These are phyloP conservation scores for Phytophthora colocasiae DNA, from an alignment of 352 stramenopile species.

Conservation along the genomic window DNA sequence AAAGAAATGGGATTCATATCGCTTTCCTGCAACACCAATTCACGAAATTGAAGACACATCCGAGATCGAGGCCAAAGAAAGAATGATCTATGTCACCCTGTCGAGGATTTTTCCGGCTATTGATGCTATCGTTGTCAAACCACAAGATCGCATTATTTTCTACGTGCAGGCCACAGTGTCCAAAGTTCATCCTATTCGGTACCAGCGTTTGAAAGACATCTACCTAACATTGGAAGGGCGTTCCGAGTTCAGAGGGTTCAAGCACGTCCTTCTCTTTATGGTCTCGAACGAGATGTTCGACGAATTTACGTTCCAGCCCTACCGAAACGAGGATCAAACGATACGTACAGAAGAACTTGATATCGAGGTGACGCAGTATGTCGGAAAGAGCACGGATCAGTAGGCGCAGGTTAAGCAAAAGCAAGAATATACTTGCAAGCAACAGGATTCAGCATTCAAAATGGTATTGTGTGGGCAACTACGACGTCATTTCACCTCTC, in stretches of 20 bases:
- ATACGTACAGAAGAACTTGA: conserved; percentile 11
- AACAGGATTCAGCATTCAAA: too few species aligned
- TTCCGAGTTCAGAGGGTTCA: conserved; percentile 26
- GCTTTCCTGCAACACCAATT: too few species aligned
- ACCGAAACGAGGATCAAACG: conserved; percentile 19
- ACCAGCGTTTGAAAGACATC: conserved; percentile 34
- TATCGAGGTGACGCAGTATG: conserved; percentile 20
- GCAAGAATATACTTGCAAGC: too few species aligned
- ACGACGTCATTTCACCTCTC: background rate
- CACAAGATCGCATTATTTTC: conserved; percentile 22
- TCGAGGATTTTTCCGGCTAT: conserved; percentile 44
- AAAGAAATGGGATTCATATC: background rate
- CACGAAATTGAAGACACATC: conserved; percentile 18
- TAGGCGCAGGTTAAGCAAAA: too few species aligned
- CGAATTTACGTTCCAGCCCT: conserved; percentile 22
- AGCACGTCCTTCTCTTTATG: conserved; percentile 42
- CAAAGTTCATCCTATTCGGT: conserved; percentile 33
- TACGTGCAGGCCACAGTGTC: conserved; percentile 32
- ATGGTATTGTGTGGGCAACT: too few species aligned
- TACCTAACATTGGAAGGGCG: conserved; percentile 12
- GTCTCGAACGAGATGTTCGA: conserved; percentile 41
- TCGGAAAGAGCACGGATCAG: conserved; percentile 8
- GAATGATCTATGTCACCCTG: conserved; percentile 30
- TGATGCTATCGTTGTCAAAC: conserved; percentile 34
- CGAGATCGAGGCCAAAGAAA: conserved; percentile 25